Evolutionary conservation across 352 stramenopile genomes (phyloP), one percentile per base, ranked within the genome.

Genomic region (Pythium myriotylum): DNA sequence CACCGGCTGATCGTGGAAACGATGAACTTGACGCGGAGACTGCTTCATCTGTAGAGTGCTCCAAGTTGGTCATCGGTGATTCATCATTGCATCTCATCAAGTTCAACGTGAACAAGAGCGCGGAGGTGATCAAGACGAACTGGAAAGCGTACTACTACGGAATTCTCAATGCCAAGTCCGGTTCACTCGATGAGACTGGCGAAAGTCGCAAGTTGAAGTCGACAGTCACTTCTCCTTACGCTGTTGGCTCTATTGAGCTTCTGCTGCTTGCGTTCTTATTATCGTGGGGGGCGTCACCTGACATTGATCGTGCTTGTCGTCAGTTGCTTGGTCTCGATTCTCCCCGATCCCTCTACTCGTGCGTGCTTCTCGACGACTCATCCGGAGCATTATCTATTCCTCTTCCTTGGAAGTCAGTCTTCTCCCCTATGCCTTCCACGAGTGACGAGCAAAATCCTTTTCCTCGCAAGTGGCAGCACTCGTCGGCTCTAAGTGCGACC

Each of bases 391-490:
- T 94, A 32, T 92, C 86, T 0, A 79, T 95, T 46, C 86, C 86
- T 3, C 45, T 95, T 2, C 84, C 82, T 12, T 88, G 80, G 77
- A 77, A 74, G 23, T 70, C 62, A 23, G 46, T 69, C 8, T 65
- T 68, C 43, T 54, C 48, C 4, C 41, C 54, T 1, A 45, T 65
- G 40, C 46, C 58, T 0, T 37, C 12, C 14, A 6, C 33, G 26
- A 22, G 24, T 6, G 52, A 59, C 0, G 39, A 64, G 16, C 53
- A 33, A 24, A 77, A 67, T 35, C 67, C 67, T 17, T 91, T 89
- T 55, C 60, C 68, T 2, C 73, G 73, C 10, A 87, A 90, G 54
- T 93, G 81, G 81, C 81, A 91, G 59, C 81, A 91, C 54, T 94
- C 83, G 2, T 81, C 85, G 1, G 79, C 79, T 2, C 48, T 92